Percentiles rank a stretch among this genome's conserved stretches.
phyloP scores from a whole-genome alignment of 1,284 basidiomycete genomes.

The Phellinidium pouzarii region DNA sequence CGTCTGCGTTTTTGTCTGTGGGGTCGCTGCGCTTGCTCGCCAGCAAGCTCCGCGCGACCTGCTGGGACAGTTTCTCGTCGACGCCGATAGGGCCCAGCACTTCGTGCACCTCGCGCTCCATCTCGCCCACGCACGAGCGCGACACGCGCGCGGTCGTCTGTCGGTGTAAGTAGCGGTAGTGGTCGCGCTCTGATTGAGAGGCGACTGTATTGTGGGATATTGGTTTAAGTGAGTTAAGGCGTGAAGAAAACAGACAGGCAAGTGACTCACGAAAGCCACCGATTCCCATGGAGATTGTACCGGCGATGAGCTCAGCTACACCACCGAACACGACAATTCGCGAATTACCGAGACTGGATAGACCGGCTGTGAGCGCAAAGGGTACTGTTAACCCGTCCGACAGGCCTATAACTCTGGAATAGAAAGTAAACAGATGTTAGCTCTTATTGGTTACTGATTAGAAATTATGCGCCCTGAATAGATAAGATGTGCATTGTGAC shows the following conservation, averaged over 20 bases:
- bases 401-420: slow-evolving; percentile 82
- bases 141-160: slow-evolving; percentile 77
- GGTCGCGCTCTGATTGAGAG: slow-evolving; percentile 92
- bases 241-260: not conserved
- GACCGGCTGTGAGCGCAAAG: slow-evolving; percentile 83
- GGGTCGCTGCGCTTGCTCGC: slow-evolving; percentile 28
- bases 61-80: slow-evolving; percentile 71
- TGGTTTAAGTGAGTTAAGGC: not conserved
- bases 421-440: too few species aligned
- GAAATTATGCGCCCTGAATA: too few species aligned
- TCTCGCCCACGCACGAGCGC: slow-evolving; percentile 86
- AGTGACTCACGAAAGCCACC: slow-evolving; percentile 71
- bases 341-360: slow-evolving; percentile 86
- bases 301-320: slow-evolving; percentile 87
- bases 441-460: too few species aligned
- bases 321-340: slow-evolving; percentile 87
- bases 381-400: slow-evolving; percentile 96
- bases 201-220: slow-evolving; percentile 47
- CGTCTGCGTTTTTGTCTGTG: slow-evolving; percentile 23
- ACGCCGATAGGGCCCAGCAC: slow-evolving; percentile 88
- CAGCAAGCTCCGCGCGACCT: slow-evolving; percentile 72
- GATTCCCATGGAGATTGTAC: slow-evolving; percentile 96
- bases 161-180: slow-evolving; percentile 78
- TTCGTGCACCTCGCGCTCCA: slow-evolving; percentile 90
- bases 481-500: too few species aligned